Evolutionary conservation across 345 rosid species (phyloP).

Genomic region (Noccaea bulbosa): DNA sequence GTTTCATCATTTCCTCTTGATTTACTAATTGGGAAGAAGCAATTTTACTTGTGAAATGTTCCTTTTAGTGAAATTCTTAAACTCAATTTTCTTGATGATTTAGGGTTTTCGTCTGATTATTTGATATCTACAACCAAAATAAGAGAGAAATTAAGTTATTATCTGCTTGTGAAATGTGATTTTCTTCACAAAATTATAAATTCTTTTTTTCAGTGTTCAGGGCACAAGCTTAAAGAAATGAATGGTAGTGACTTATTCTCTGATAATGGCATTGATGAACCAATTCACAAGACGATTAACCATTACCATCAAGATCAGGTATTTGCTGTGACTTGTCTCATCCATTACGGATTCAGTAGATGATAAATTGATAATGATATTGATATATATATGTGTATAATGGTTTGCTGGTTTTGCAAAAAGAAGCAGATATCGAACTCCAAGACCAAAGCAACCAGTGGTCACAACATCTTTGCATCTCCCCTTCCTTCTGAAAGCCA

Average conservation of each 20-base stretch:
- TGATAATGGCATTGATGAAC: conserved; percentile 49
- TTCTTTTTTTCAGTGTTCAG: conserved; percentile 51
- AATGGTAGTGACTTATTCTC: conserved; percentile 72
- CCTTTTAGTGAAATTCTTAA: neutral
- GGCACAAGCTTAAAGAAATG: conserved; percentile 75
- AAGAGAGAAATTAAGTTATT: neutral
- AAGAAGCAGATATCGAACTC: conserved; percentile 66
- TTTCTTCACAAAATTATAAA: neutral
- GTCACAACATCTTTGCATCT: conserved; percentile 64
- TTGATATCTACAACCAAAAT: neutral
- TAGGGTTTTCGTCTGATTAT: conserved; percentile 28
- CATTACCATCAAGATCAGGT: conserved; percentile 65
- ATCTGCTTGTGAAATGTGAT: conserved; percentile 13
- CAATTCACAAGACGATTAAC: conserved; percentile 48
- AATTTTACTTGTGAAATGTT: conserved; percentile 4
- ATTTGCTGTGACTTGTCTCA: neutral
- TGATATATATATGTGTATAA: neutral
- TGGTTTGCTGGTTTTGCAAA: conserved; percentile 47
- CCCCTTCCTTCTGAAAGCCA: conserved; percentile 60
- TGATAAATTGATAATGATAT: neutral
- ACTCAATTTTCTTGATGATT: neutral
- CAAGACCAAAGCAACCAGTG: conserved; percentile 68
- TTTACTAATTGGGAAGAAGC: neutral
- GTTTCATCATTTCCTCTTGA: neutral
- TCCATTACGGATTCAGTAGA: conserved; percentile 1